Evolutionary conservation across 73 alveolate species (phyloP), one percentile per base, ranked within the genome.

Genomic region (Vitrella brassicaformis): DNA sequence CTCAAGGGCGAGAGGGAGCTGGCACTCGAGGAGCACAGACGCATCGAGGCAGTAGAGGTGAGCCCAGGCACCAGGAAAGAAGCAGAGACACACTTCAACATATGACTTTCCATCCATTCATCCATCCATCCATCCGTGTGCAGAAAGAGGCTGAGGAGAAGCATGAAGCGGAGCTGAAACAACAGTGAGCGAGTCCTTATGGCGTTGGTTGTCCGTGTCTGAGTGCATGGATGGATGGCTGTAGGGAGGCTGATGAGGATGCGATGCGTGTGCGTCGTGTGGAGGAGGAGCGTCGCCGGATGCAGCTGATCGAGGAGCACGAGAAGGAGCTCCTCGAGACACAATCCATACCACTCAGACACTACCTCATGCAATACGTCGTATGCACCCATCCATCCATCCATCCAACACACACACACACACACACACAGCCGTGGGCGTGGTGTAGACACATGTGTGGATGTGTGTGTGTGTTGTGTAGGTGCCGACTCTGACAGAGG

Each of bases 401-500:
- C n/a, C n/a, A n/a, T n/a, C n/a, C n/a, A n/a, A n/a, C n/a, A n/a
- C n/a, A n/a, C n/a, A n/a, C n/a, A n/a, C n/a, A n/a, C n/a, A n/a
- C n/a, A n/a, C n/a, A n/a, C n/a, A n/a, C n/a, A n/a, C n/a, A n/a
- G n/a, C n/a, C n/a, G n/a, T n/a, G n/a, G n/a, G n/a, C n/a, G n/a
- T n/a, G n/a, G n/a, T n/a, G n/a, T n/a, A n/a, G n/a, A n/a, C n/a
- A n/a, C n/a, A n/a, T n/a, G n/a, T n/a, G n/a, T n/a, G n/a, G n/a
- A n/a, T n/a, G n/a, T n/a, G n/a, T n/a, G n/a, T n/a, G n/a, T n/a
- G n/a, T n/a, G n/a, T n/a, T n/a, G n/a, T n/a, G n/a, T n/a, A n/a
- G n/a, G n/a, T 93, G 66, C 96, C 98, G 7, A 88, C 89, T 31
- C 75, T 93, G 82, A 86, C 95, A 31, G 95, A 93, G 75, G 97